Base-by-base conservation (phyloP, 768 basidiomycete species). In the Podaxis mareebaensis region DNA sequence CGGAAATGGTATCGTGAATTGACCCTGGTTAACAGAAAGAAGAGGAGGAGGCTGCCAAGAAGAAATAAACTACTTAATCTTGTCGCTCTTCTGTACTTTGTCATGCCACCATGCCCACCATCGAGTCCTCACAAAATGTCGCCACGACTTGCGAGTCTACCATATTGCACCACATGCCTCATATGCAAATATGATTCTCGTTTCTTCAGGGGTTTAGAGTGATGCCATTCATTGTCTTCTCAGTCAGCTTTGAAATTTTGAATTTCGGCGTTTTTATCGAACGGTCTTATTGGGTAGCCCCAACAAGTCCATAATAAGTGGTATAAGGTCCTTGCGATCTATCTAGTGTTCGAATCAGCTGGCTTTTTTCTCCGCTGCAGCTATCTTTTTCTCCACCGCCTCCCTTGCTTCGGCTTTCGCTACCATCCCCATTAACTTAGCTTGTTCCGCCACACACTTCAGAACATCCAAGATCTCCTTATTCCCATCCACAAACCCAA, bases 41-140 rank as follows among this genome's bases (percentile, higher is more conserved):
- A 69, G 94, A 94, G 75, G 93, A 95, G 84, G 93, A 95, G 74
- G 92, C 91, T 63, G 86, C 83, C 74, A 94, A 95, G 85, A 93
- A 93, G 82, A 93, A 95, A 81, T 92, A 87, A 79, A 79, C 63
- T 67, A 65, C 66, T 68, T 67, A 68, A 69, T 74, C 65, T 68
- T 68, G 58, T 68, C 62, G 63, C 67, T 67, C 64, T 60, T 46
- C 52, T 55, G 40, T 63, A 64, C 61, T 58, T 36, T 60, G 60
- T 48, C 70, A 66, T 71, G 63, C 65, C 68, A 69, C 65, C 68
- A 69, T 73, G 70, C 69, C 67, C 65, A 63, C 68, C 64, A 65
- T 55, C 65, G 64, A 67, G 71, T 67, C 65, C 67, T 69, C 70
- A 67, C 73, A 80, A 81, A 82, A 81, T 69, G 66, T 73, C 65